Conservation (phyloP, 2,329 filamentous ascomycete species). For the Tolypocladium guangdongense region DNA sequence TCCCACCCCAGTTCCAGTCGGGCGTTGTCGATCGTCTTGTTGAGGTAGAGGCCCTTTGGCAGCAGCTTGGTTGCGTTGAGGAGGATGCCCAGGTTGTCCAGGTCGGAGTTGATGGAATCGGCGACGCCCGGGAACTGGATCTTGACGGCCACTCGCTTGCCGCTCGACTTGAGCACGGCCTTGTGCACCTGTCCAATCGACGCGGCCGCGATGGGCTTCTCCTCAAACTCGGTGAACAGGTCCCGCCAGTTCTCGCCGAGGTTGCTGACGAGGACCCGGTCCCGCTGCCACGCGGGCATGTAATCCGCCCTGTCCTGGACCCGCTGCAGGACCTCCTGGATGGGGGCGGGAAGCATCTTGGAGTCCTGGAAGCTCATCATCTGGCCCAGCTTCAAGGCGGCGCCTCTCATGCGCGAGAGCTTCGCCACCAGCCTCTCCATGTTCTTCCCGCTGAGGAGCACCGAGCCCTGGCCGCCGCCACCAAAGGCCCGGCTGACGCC, state of each 20-base stretch:
- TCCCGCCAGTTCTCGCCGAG: conserved; percentile 77
- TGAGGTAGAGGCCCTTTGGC: conserved; percentile 83
- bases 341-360: conserved; percentile 80
- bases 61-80: conserved; percentile 83
- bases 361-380: conserved; percentile 98
- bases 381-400: conserved; percentile 92
- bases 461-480: conserved; percentile 54
- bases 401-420: conserved; percentile 90
- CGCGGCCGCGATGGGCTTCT: conserved; percentile 85
- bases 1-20: conserved; percentile 90
- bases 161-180: conserved; percentile 65
- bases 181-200: conserved; percentile 96
- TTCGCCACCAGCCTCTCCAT: conserved; percentile 90
- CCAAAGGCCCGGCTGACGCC: conserved; percentile 71
- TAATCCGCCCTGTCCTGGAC: conserved; percentile 97
- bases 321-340: conserved; percentile 82
- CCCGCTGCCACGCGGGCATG: conserved; percentile 89
- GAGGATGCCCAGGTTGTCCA: conserved; percentile 85
- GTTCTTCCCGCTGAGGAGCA: conserved; percentile 80
- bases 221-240: conserved; percentile 75
- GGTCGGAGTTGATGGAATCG: conserved; percentile 89
- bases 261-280: conserved; percentile 69
- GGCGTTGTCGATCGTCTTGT: conserved; percentile 96
- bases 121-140: conserved; percentile 96
- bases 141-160: conserved; percentile 79